These are phyloP conservation scores for Torulaspora pretoriensis DNA, from an alignment of 1,139 yeast genomes.

Conservation along the genomic window DNA sequence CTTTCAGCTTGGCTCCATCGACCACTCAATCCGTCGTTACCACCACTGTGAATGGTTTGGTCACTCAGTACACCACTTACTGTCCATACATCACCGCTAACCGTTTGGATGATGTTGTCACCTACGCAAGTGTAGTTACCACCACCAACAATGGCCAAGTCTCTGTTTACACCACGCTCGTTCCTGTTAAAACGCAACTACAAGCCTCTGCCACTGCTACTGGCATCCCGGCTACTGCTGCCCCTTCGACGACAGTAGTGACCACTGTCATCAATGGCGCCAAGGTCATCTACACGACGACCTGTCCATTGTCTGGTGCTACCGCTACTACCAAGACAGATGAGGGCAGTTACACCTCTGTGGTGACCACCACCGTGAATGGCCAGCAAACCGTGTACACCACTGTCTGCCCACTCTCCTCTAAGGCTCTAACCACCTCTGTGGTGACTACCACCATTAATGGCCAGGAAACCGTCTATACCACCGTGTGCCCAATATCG, in stretches of 20 bases:
- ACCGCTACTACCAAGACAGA: constrained; percentile 1
- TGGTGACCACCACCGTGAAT: constrained; percentile 1
- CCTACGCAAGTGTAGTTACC: constrained; percentile 13
- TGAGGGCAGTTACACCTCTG: not conserved
- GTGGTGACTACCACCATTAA: constrained; percentile 7
- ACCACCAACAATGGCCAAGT: constrained; percentile 15
- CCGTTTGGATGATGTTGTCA: constrained; percentile 4
- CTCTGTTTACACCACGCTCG: constrained; percentile 17
- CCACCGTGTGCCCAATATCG: constrained; percentile 12
- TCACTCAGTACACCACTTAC: constrained; percentile 13
- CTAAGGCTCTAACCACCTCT: constrained; percentile 1
- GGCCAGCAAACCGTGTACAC: constrained; percentile 7
- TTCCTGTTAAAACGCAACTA: constrained; percentile 8
- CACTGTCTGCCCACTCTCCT: constrained; percentile 12
- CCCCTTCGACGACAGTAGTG: constrained; percentile 7
- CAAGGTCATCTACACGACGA: constrained; percentile 12
- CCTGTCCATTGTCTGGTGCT: constrained; percentile 2
- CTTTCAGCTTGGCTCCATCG: constrained; percentile 9
- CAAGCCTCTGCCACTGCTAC: constrained; percentile 19
- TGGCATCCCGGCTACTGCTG: constrained; percentile 12
- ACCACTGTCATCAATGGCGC: constrained; percentile 14
- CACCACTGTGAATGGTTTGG: constrained; percentile 7
- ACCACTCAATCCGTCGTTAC: constrained; percentile 10
- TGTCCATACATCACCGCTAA: constrained; percentile 12
- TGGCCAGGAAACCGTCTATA: constrained; percentile 9